These are phyloP conservation scores for Porogramme epimiltina DNA, from an alignment of 1,284 basidiomycete genomes.

Conservation along the genomic window DNA sequence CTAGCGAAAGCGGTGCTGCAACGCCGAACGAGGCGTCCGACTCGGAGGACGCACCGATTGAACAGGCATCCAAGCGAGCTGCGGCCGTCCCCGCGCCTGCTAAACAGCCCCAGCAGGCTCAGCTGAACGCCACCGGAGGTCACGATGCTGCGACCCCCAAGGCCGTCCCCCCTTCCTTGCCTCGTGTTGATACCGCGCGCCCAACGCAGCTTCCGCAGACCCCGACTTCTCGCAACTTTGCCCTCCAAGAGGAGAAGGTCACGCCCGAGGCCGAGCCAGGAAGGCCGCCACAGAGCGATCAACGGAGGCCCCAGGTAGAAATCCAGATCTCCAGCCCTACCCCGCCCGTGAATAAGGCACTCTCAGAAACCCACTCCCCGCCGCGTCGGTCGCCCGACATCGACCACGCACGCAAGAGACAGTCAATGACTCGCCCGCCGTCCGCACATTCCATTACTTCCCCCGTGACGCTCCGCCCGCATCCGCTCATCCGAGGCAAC, in stretches of 20 bases:
- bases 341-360: constrained; percentile 32
- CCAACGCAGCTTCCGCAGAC: constrained; percentile 27
- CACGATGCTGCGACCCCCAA: constrained; percentile 36
- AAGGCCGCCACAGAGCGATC: constrained; percentile 21
- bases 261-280: constrained; percentile 8
- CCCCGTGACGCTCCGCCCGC: constrained; percentile 53
- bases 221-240: constrained; percentile 22
- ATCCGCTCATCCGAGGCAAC: constrained; percentile 74
- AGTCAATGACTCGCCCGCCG: constrained; percentile 56
- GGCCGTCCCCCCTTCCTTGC: constrained; percentile 33
- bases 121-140: constrained; percentile 22
- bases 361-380: constrained; percentile 45
- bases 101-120: constrained; percentile 13
- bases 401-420: constrained; percentile 29
- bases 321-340: constrained; percentile 28
- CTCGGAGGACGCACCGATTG: constrained; percentile 36
- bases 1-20: constrained; percentile 71
- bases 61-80: constrained; percentile 20
- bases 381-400: constrained; percentile 36
- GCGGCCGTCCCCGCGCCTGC: constrained; percentile 15
- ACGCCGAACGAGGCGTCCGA: constrained; percentile 60
- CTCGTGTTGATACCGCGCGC: constrained; percentile 35
- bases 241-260: constrained; percentile 11
- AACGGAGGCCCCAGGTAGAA: constrained; percentile 20
- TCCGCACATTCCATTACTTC: constrained; percentile 58